A percentile compares a stretch with the other conserved stretches of the same genome.
These are phyloP conservation scores for Solanum sitiens DNA, from an alignment of 257 asterid genomes.

Conservation along the genomic window DNA sequence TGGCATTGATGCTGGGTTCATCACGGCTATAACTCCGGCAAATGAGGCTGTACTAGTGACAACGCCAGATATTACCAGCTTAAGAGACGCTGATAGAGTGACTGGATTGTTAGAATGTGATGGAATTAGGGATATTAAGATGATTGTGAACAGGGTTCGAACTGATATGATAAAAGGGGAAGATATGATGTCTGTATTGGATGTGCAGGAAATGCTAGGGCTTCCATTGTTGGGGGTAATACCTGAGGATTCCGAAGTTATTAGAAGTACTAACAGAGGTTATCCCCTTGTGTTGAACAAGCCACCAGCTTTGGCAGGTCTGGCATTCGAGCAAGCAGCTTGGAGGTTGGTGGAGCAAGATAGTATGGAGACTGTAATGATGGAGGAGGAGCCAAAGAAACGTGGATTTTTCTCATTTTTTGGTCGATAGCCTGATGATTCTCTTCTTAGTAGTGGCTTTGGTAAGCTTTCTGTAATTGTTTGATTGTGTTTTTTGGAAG, in stretches of 20 bases:
- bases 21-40: conserved; percentile 92
- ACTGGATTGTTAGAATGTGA: conserved; percentile 88
- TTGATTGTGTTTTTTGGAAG: not conserved
- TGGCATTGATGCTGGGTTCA: conserved; percentile 92
- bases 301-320: conserved; percentile 91
- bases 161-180: conserved; percentile 96
- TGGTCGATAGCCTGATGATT: conserved; percentile 36
- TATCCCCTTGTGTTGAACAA: conserved; percentile 83
- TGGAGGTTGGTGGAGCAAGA: conserved; percentile 99
- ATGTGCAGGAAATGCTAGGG: conserved; percentile 93
- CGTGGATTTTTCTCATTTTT: conserved; percentile 88
- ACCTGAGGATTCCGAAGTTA: conserved; percentile 90
- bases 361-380: conserved; percentile 89
- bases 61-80: conserved; percentile 86
- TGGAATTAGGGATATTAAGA: conserved; percentile 91
- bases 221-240: conserved; percentile 82
- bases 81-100: conserved; percentile 89
- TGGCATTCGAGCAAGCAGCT: conserved; percentile 96
- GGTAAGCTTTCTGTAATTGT: not conserved
- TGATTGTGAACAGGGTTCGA: conserved; percentile 91
- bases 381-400: conserved; percentile 94
- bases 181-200: conserved; percentile 97
- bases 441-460: not conserved
- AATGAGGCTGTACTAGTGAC: conserved; percentile 92
- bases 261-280: conserved; percentile 85